These are phyloP conservation scores for Bocquillonia castaneifolia DNA, from an alignment of 441 rosid genomes.

Conservation along the genomic window DNA sequence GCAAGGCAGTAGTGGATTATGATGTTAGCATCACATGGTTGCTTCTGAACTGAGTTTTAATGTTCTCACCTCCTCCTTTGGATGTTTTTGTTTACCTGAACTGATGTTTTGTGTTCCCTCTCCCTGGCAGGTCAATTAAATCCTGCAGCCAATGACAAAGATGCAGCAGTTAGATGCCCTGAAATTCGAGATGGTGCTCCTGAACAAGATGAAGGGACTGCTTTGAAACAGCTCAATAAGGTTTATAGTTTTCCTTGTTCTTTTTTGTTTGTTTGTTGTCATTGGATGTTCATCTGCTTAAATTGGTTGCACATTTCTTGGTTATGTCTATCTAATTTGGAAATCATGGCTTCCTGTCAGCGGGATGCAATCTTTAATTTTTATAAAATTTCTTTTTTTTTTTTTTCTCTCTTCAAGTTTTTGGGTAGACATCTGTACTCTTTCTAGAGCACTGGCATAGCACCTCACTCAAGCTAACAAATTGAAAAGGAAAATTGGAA, in stretches of 20 bases:
- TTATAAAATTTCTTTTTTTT: neutral
- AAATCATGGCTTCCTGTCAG: slow-evolving; percentile 3
- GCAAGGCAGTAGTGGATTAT: neutral
- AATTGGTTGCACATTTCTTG: neutral
- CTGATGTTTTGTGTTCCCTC: neutral
- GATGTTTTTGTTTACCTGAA: slow-evolving; percentile 11
- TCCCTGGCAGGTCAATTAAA: slow-evolving; percentile 27
- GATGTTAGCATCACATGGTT: slow-evolving; percentile 12
- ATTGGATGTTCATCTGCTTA: neutral
- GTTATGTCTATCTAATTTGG: neutral
- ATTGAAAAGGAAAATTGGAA: neutral
- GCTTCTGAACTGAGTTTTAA: neutral
- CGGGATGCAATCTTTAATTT: slow-evolving; percentile 18
- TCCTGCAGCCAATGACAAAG: slow-evolving; percentile 25
- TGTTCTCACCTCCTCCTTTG: neutral
- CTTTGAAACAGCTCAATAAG: slow-evolving; percentile 31
- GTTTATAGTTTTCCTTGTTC: slow-evolving; percentile 22
- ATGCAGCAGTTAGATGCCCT: slow-evolving; percentile 18
- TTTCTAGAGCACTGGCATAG: neutral
- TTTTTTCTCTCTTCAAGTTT: neutral
- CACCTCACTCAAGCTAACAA: neutral
- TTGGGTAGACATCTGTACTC: neutral
- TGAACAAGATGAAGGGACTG: slow-evolving; percentile 21
- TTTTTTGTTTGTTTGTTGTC: neutral
- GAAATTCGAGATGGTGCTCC: slow-evolving; percentile 21